Conservation (phyloP, 495 filamentous ascomycete genomes). For the Cudoniella acicularis region DNA sequence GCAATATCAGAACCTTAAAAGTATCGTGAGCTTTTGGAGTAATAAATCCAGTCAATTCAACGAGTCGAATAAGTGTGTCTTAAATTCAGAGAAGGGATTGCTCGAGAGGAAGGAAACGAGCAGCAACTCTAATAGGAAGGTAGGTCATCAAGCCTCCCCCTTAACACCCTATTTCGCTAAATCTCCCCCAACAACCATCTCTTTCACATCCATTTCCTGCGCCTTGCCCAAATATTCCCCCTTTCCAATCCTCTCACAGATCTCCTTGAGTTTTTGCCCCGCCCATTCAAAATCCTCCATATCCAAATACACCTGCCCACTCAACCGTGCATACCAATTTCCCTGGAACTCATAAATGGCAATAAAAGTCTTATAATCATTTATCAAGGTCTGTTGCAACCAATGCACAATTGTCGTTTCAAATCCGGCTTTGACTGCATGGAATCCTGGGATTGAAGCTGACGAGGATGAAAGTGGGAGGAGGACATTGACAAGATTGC, state of each 20-base stretch:
- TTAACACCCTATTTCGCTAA: not conserved
- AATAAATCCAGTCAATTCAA: too few relatives aligned
- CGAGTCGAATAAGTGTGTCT: too few relatives aligned
- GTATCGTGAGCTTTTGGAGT: too few relatives aligned
- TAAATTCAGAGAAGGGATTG: too few relatives aligned
- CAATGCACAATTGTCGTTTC: constrained; percentile 42
- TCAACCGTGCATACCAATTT: constrained; percentile 65
- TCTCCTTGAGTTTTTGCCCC: constrained; percentile 52
- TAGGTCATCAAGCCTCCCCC: not conserved
- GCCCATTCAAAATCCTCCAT: constrained; percentile 73
- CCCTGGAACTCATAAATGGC: constrained; percentile 56
- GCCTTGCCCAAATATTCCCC: constrained; percentile 40
- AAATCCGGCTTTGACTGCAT: constrained; percentile 13
- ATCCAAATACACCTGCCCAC: constrained; percentile 78
- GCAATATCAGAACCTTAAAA: too few relatives aligned
- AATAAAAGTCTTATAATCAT: constrained; percentile 68
- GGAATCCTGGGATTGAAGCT: constrained; percentile 10
- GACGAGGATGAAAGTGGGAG: constrained; percentile 54
- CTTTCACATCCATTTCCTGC: not conserved
- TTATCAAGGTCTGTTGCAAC: constrained; percentile 51
- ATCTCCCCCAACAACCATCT: not conserved
- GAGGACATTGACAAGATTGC: constrained; percentile 65
- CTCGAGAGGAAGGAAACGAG: too few relatives aligned
- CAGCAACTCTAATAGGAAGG: too few relatives aligned
- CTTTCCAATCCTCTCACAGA: constrained; percentile 56